Percentiles rank a stretch among this genome's conserved stretches.
These are phyloP conservation scores for Lepidium africanum DNA, from an alignment of 345 rosid species.

Conservation along the genomic window DNA sequence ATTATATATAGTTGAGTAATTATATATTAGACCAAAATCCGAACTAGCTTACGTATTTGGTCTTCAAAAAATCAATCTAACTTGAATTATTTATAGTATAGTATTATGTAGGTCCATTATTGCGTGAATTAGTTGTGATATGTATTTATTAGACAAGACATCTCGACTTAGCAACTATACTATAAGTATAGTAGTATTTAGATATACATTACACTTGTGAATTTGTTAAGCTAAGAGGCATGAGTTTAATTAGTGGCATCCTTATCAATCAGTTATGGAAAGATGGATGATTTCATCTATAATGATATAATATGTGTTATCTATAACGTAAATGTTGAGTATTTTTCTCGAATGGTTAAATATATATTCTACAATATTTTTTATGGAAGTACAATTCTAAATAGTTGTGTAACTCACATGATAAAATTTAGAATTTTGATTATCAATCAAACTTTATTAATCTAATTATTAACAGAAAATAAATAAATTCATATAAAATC, in stretches of 20 bases:
- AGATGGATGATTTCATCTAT: too few species aligned
- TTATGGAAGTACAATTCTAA: too few species aligned
- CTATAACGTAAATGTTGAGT: too few species aligned
- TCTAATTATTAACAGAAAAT: too few species aligned
- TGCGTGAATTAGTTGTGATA: constrained; percentile 6
- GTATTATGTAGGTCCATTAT: constrained; percentile 13
- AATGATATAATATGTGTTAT: too few species aligned
- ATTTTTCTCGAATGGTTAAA: too few species aligned
- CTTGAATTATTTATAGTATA: not conserved
- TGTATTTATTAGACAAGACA: constrained; percentile 23
- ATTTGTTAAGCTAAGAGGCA: not conserved
- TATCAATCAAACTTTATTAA: too few species aligned
- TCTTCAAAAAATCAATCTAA: not conserved
- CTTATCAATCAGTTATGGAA: not conserved
- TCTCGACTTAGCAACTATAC: constrained; percentile 1
- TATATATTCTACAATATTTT: too few species aligned
- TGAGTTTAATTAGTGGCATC: constrained; percentile 11
- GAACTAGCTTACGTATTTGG: not conserved
- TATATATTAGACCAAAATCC: not conserved
- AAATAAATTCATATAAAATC: too few species aligned
- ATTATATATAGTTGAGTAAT: not conserved
- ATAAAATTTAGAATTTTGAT: too few species aligned
- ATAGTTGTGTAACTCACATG: too few species aligned
- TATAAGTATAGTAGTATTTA: not conserved
- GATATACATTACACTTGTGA: not conserved